Conservation (phyloP, 2,329 filamentous ascomycete species). For the Aspergillus sergii region DNA sequence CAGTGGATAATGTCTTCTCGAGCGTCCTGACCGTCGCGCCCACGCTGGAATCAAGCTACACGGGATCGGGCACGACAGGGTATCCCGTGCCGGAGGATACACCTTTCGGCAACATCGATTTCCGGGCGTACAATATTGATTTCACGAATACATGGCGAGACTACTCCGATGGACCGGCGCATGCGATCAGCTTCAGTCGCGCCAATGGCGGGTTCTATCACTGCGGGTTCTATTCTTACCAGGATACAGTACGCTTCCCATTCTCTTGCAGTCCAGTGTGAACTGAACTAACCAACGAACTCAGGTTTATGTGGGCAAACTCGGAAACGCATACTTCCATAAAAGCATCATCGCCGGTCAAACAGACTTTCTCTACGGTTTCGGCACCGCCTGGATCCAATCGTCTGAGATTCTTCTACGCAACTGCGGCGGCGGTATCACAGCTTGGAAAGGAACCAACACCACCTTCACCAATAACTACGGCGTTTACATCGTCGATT, state of each 20-base stretch:
- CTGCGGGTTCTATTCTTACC: constrained; percentile 67
- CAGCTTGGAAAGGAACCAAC: constrained; percentile 70
- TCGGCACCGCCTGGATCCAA: constrained; percentile 66
- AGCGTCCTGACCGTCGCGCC: constrained; percentile 65
- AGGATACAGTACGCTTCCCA: constrained; percentile 58
- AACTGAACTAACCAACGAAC: neutral
- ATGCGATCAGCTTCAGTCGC: constrained; percentile 63
- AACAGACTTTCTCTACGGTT: constrained; percentile 70
- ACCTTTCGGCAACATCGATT: constrained; percentile 65
- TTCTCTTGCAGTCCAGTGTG: neutral
- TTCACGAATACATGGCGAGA: constrained; percentile 63
- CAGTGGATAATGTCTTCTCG: constrained; percentile 64
- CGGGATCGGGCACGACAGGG: constrained; percentile 64
- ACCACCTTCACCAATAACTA: constrained; percentile 69
- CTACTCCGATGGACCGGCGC: constrained; percentile 57
- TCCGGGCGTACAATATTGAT: constrained; percentile 68
- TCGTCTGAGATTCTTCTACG: constrained; percentile 58
- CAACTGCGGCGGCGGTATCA: constrained; percentile 66
- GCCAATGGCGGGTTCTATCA: constrained; percentile 70
- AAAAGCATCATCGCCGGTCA: constrained; percentile 63
- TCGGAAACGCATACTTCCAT: constrained; percentile 68
- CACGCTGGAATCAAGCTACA: constrained; percentile 63
- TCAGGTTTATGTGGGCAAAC: constrained; percentile 64
- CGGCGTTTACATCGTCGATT: constrained; percentile 65
- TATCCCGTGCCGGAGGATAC: constrained; percentile 62